Percentiles rank a stretch among this genome's conserved stretches.
Conservation (phyloP, 2,329 filamentous ascomycete genomes). For the Zasmidium citrigriseum region DNA sequence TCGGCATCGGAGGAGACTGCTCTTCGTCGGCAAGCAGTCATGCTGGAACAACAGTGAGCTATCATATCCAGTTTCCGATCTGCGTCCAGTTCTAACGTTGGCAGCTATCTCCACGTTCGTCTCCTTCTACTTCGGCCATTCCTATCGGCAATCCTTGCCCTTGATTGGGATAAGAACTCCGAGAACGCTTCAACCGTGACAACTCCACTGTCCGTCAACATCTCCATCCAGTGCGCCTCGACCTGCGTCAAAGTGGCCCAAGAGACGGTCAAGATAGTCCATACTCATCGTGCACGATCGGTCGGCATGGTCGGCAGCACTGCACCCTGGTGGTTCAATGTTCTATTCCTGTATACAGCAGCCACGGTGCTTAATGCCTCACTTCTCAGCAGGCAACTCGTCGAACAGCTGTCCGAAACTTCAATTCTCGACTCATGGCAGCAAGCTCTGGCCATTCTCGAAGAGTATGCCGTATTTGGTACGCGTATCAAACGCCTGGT, state of each 20-base stretch:
- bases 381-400: neutral
- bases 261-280: neutral
- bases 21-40: neutral
- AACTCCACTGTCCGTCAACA: neutral
- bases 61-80: neutral
- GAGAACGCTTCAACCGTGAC: no score
- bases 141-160: neutral
- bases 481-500: neutral
- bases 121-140: neutral
- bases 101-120: neutral
- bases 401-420: neutral
- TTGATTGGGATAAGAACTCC: neutral
- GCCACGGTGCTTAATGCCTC: neutral
- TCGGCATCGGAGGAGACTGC: neutral
- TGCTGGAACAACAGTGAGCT: neutral
- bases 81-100: no score
- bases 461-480: neutral
- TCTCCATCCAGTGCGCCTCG: neutral
- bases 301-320: neutral
- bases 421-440: neutral
- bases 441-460: neutral
- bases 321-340: neutral
- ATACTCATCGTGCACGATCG: neutral
- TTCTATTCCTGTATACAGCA: neutral
- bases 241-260: neutral